These are phyloP conservation scores for Isoetes taiwanensis DNA, from an alignment of 75 land plant genomes.

Conservation along the genomic window DNA sequence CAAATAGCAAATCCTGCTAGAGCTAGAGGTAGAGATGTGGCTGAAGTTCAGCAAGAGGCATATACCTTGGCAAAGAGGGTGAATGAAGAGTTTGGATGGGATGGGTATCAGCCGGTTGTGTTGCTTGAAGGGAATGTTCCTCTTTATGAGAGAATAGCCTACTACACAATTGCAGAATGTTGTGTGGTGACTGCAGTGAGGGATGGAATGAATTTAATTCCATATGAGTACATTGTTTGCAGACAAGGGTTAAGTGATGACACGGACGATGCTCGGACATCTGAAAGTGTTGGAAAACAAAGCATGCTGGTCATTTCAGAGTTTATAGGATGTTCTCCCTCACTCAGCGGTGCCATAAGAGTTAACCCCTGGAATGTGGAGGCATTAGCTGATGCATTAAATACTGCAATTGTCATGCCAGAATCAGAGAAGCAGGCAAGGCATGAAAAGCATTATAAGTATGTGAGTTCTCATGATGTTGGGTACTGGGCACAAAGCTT, in stretches of 20 bases:
- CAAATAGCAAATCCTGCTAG: conserved; percentile 31
- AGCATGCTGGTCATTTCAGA: not conserved
- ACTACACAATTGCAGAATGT: conserved; percentile 12
- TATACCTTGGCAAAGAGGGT: conserved; percentile 13
- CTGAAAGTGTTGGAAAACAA: no score
- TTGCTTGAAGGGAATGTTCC: conserved; percentile 9
- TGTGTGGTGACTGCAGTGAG: conserved; percentile 11
- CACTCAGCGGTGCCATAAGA: not conserved
- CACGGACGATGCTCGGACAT: not conserved
- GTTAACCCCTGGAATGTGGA: conserved; percentile 4
- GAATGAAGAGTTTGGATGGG: conserved; percentile 19
- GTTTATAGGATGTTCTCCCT: conserved; percentile 3
- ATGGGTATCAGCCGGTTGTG: conserved; percentile 7
- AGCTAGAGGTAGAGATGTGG: conserved; percentile 14
- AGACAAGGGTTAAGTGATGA: no score
- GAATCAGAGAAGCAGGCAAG: conserved; percentile 2
- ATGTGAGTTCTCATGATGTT: conserved; percentile 2
- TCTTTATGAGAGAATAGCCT: conserved; percentile 7
- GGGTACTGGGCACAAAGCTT: conserved; percentile 6
- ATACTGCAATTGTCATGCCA: not conserved
- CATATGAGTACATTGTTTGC: conserved; percentile 43
- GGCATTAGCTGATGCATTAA: not conserved
- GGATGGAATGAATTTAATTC: conserved; percentile 41
- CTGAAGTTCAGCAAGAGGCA: conserved; percentile 16
- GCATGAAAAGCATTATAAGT: conserved; percentile 7